These are phyloP conservation scores for Cyclospora cayetanensis DNA, from an alignment of 169 alveolate species.

Conservation along the genomic window DNA sequence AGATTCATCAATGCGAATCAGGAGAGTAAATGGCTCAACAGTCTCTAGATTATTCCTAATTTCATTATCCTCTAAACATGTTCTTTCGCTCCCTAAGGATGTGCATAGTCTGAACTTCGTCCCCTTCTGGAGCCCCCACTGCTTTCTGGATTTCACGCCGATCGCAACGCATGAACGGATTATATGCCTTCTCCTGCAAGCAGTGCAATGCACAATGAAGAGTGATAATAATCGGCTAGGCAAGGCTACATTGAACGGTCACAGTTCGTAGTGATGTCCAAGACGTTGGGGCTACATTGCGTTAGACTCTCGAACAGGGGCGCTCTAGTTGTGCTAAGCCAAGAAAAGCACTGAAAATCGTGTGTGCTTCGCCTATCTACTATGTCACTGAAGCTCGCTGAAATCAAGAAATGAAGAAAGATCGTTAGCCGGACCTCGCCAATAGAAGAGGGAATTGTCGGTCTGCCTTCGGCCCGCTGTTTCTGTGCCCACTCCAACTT, in stretches of 20 bases:
- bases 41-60: too few species aligned
- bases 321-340: too few species aligned
- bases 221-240: too few species aligned
- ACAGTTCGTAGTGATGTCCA: too few species aligned
- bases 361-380: too few species aligned
- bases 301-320: too few species aligned
- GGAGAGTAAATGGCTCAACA: too few species aligned
- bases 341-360: too few species aligned
- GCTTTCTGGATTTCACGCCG: conserved; percentile 24
- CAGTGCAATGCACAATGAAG: neutral
- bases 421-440: conserved; percentile 70
- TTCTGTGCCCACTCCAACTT: conserved; percentile 58
- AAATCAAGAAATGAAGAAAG: neutral
- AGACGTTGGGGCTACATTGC: too few species aligned
- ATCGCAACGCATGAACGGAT: conserved; percentile 66
- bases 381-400: neutral
- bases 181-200: conserved; percentile 37
- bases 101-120: conserved; percentile 57
- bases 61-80: conserved; percentile 16
- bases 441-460: conserved; percentile 71
- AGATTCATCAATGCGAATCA: too few species aligned
- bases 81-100: conserved; percentile 57
- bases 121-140: conserved; percentile 43
- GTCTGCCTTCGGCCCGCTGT: conserved; percentile 3
- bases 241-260: too few species aligned